Base-by-base conservation (phyloP, 2,329 filamentous ascomycete species). In the Aspergillus brasiliensis region DNA sequence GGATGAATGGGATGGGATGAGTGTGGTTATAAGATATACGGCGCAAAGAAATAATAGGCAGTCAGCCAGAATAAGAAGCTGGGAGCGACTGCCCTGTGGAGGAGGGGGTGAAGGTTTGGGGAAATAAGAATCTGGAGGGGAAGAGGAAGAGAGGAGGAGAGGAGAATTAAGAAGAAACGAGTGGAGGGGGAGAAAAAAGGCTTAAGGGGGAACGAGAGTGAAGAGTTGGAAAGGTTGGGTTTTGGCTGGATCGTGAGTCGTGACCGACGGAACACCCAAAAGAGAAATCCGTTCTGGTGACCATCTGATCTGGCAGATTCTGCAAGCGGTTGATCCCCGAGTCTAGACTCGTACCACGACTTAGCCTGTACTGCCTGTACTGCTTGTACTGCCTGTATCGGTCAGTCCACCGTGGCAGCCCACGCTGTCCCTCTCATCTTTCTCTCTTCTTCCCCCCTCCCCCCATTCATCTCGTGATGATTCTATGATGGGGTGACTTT, bases 251-350 rank as follows among this genome's bases (percentile, higher is more conserved):
- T 8, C 13, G 4, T 19, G 40, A 38, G 31, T 8, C 13, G 4
- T 19, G 40, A 38, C 44, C 46, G 49, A 56, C 63, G 63, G 63
- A 49, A 63, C 54, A 21, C 64, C 65, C 58, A 65, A 66, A 64
- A 55, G 46, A 66, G 65, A 47, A 66, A 66, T 44, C 65, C 65
- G 63, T 51, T 53, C 59, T 58, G 59, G 58, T 53, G 62, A 54
- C 62, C 63, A 34, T 62, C 62, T 66, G 65, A 66, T 65, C 60
- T 58, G 55, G 61, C 61, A 67, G 62, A 66, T 57, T 65, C 64
- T 67, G 65, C 64, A 66, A 60, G 59, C 64, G 64, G 64, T 59
- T 34, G 61, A 58, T 57, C 58, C 49, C 10, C 47, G 51, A 51
- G 59, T 64, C 64, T 66, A 66, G 64, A 66, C 63, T 60, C 49